phyloP scores from a whole-genome alignment of 2,329 filamentous ascomycete genomes.

The Monilinia aucupariae region DNA sequence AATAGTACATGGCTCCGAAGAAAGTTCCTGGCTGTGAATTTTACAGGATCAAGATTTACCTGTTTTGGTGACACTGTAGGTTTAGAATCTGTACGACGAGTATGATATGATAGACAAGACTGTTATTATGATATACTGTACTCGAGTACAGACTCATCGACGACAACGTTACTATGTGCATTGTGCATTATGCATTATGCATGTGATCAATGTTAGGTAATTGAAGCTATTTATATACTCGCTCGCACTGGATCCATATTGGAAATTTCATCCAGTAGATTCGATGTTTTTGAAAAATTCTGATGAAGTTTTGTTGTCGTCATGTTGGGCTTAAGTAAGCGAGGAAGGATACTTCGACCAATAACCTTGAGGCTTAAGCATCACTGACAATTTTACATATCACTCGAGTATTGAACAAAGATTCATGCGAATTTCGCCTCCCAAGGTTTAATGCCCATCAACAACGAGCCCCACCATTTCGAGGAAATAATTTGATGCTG shows the following conservation, averaged over 20 bases:
- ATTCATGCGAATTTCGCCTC: slow-evolving; percentile 13
- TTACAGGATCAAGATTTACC: neutral
- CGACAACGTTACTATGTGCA: too few species aligned
- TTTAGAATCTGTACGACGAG: too few species aligned
- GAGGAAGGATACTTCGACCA: slow-evolving; percentile 10
- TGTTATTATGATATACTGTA: too few species aligned
- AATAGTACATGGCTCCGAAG: neutral
- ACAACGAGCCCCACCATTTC: neutral
- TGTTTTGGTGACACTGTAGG: too few species aligned
- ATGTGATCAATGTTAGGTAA: neutral
- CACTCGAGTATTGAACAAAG: slow-evolving; percentile 6
- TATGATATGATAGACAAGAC: too few species aligned
- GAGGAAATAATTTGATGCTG: neutral
- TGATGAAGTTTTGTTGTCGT: slow-evolving; percentile 6
- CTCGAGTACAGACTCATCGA: too few species aligned
- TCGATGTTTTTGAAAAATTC: slow-evolving; percentile 1
- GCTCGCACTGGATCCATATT: neutral
- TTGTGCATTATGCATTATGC: too few species aligned
- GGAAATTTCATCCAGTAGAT: neutral
- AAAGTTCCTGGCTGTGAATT: neutral
- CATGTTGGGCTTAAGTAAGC: neutral
- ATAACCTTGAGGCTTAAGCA: neutral
- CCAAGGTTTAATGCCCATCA: slow-evolving; percentile 16
- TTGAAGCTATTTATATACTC: neutral
- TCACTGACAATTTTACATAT: neutral